A percentile compares a stretch with the other conserved stretches of the same genome.
Conservation (phyloP, 2,329 filamentous ascomycete species). For the Ascochyta rabiei region DNA sequence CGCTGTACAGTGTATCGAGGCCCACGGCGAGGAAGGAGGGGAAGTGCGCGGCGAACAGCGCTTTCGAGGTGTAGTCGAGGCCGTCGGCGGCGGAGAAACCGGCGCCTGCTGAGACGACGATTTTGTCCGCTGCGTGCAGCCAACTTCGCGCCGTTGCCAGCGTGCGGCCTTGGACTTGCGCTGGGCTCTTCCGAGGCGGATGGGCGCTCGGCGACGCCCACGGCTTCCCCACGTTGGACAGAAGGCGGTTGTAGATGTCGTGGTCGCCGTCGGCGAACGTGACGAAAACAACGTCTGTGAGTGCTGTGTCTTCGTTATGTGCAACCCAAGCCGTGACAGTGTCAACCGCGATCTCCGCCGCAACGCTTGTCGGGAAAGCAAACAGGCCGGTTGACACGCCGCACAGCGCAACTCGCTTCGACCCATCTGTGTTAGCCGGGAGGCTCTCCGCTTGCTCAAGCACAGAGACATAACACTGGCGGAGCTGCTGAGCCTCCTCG, state of each 20-base stretch:
- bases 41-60: conserved; percentile 40
- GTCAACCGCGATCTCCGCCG: conserved; percentile 37
- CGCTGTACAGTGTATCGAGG: conserved; percentile 40
- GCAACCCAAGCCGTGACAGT: conserved; percentile 37
- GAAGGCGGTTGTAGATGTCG: conserved; percentile 22
- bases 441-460: conserved; percentile 37
- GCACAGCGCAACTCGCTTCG: conserved; percentile 42
- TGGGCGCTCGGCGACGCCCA: conserved; percentile 6
- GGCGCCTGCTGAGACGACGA: conserved; percentile 44
- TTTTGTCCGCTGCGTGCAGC: conserved; percentile 30
- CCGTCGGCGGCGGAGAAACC: conserved; percentile 46
- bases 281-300: conserved; percentile 44
- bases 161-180: conserved; percentile 9
- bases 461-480: conserved; percentile 40
- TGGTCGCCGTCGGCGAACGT: conserved; percentile 39
- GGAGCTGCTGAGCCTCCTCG: conserved; percentile 28
- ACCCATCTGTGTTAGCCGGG: conserved; percentile 23
- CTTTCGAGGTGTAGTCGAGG: conserved; percentile 41
- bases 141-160: conserved; percentile 22
- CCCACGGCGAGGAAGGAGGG: conserved; percentile 37
- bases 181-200: neutral
- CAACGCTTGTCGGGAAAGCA: conserved; percentile 38
- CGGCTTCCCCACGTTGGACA: conserved; percentile 3
- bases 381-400: conserved; percentile 48
- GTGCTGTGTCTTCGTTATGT: conserved; percentile 28